Base-by-base conservation (phyloP, 345 rosid species). In the Brassica carinata region DNA sequence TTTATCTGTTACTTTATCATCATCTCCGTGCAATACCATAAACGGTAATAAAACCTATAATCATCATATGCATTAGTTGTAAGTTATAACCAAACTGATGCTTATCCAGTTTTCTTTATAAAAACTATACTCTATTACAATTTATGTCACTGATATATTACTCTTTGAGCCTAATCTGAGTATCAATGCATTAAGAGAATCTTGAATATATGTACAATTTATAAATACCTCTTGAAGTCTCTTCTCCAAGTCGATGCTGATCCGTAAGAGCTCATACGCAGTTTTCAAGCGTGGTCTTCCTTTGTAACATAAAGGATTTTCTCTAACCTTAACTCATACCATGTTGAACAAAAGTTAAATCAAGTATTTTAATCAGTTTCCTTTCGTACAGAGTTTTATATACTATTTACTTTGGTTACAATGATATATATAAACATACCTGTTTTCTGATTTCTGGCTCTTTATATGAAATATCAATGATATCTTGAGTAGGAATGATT, bases 1-100 rank as follows among this genome's bases (percentile, higher is more conserved):
- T 78, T 84, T 87, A n/a, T 91, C 97, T 0, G 93, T 95, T 85
- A 93, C 99, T 77, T 67, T 88, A 65, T 95, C 99, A 0, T 87
- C 98, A 68, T 81, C 96, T 1, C 99, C 99, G 1, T 95, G 99
- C 55, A 93, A 87, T 65, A 90, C 72, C 8, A 91, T 3, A 69
- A 95, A 93, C 5, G 99, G 97, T 31, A 95, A 70, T 13, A 90
- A 38, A 38, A 94, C 90, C 93, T 90, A 80, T 19, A n/a, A 64
- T 64, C 33, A 53, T 73, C 29, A 30, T 36, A 31, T 62, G 51
- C 8, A 19, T 33, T 53, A 66, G 36, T 34, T 36, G 8, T 57
- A 5, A 26, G 34, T 62, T 62, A 26, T 62, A 26, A 57, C 14
- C 33, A 58, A n/a, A 66, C 9, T 64, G 68, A 33, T 64, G 5